Evolutionary conservation across 768 basidiomycete genomes (phyloP), one percentile per base, ranked within the genome.

Genomic region (Kwoniella sp.): DNA sequence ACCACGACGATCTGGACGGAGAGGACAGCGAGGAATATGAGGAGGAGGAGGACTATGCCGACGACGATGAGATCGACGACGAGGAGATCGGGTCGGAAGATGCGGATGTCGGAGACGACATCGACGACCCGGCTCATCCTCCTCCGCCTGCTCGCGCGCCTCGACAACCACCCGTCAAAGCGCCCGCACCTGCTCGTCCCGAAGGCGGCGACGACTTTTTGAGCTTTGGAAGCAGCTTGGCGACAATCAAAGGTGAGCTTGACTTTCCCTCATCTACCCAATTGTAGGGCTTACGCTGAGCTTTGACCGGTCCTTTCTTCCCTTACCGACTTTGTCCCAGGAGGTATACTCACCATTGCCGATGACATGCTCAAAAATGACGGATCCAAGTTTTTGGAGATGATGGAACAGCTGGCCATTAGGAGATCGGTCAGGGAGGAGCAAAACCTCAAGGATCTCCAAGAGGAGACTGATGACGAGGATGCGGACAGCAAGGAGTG

Each of bases 351-450:
- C 38, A 99, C 95, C 19, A 93, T 99, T 46, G 95, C 95, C 39
- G 95, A 99, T 70, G 95, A 99, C 77, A 82, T 99, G 38, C 80
- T 99, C 64, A 95, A 95, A 80, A 98, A 98, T 67, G 92, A 99
- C 67, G 93, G 93, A 2, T 89, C 91, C 68, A 96, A 95, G 78
- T 99, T 99, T 78, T 78, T 99, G 65, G 95, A 99, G 79, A 99
- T 99, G 95, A 99, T 99, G 95, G 95, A 98, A 74, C 90, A 93
- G 75, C 81, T 99, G 17, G 92, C 93, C 0, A 90, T 95, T 69
- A 82, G 89, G 43, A 82, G 93, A 38, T 89, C 93, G 82, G 85
- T 88, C 63, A 82, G 92, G 3, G 92, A 96, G 69, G 87, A 91
- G 63, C 83, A 77, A 44, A 74, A 81, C 29, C 81, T 82, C 5